A percentile compares a stretch with the other conserved stretches of the same genome.
Evolutionary conservation across 768 basidiomycete species (phyloP).

Genomic region (Amanita exitialis): DNA sequence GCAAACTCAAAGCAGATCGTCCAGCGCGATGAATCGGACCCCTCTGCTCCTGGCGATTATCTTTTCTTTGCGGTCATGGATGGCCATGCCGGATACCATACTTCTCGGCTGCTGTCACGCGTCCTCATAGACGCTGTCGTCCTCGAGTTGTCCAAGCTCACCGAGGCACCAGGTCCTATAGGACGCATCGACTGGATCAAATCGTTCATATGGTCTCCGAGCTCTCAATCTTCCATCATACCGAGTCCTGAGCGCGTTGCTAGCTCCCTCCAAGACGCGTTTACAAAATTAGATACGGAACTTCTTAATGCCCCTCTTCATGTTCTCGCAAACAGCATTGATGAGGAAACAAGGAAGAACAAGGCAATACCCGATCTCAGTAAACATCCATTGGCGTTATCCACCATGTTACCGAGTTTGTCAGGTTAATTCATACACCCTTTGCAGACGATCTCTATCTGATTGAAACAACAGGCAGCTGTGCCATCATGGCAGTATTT

Average conservation of each 20-base stretch:
- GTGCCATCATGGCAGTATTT: conserved; percentile 81
- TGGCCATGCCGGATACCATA: conserved; percentile 79
- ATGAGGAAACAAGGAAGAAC: conserved; percentile 38
- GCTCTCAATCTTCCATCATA: conserved; percentile 16
- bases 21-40: conserved; percentile 48
- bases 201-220: conserved; percentile 26
- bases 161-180: conserved; percentile 21
- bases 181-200: conserved; percentile 27
- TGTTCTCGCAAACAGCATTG: conserved; percentile 50
- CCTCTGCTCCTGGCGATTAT: conserved; percentile 55
- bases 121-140: conserved; percentile 79
- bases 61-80: conserved; percentile 88
- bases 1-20: conserved; percentile 66
- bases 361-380: conserved; percentile 55
- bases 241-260: conserved; percentile 46
- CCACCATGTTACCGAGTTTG: conserved; percentile 75
- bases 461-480: conserved; percentile 51
- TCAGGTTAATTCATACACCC: conserved; percentile 39
- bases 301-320: conserved; percentile 71
- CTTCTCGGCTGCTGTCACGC: conserved; percentile 75
- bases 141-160: conserved; percentile 56
- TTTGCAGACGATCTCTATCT: conserved; percentile 11
- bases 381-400: conserved; percentile 57
- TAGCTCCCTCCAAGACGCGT: conserved; percentile 66
- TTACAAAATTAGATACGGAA: conserved; percentile 76